These are phyloP conservation scores for Russula sp. DNA, from an alignment of 768 basidiomycete species.

Conservation along the genomic window DNA sequence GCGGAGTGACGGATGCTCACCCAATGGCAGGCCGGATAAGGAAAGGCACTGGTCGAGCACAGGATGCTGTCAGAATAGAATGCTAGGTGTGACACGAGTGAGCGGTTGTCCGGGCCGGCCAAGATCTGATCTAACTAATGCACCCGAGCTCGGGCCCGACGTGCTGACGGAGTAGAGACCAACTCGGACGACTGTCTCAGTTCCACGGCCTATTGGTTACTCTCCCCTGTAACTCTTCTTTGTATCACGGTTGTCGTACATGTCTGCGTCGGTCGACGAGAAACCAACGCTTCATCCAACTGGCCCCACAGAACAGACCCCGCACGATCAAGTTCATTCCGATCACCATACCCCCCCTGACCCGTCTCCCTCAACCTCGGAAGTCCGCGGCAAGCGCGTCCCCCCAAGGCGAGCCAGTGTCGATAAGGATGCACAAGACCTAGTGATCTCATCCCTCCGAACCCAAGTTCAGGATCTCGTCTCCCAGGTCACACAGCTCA, in stretches of 20 bases:
- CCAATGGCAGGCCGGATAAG: too few species aligned
- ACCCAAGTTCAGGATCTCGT: slow-evolving; percentile 80
- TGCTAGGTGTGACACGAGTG: too few species aligned
- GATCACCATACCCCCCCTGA: slow-evolving; percentile 4
- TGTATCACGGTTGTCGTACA: slow-evolving; percentile 6
- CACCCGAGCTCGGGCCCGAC: not conserved
- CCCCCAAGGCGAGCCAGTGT: slow-evolving; percentile 14
- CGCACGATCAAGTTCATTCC: slow-evolving; percentile 1
- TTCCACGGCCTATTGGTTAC: not conserved
- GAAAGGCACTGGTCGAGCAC: too few species aligned
- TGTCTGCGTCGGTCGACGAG: slow-evolving; percentile 18
- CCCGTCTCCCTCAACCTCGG: slow-evolving; percentile 5
- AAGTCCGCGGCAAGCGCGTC: slow-evolving; percentile 5
- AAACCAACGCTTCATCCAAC: not conserved
- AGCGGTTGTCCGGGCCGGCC: slow-evolving; percentile 7
- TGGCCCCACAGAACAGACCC: not conserved
- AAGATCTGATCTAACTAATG: not conserved
- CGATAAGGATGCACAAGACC: slow-evolving; percentile 65
- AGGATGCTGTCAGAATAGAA: too few species aligned
- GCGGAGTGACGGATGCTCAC: too few species aligned
- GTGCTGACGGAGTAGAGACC: too few species aligned
- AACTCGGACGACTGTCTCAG: not conserved
- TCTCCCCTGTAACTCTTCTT: not conserved
- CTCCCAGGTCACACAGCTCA: slow-evolving; percentile 85
- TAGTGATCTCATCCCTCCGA: slow-evolving; percentile 77